Base-by-base conservation (phyloP, 2,329 filamentous ascomycete species). In the Arthrinium puccinioides region DNA sequence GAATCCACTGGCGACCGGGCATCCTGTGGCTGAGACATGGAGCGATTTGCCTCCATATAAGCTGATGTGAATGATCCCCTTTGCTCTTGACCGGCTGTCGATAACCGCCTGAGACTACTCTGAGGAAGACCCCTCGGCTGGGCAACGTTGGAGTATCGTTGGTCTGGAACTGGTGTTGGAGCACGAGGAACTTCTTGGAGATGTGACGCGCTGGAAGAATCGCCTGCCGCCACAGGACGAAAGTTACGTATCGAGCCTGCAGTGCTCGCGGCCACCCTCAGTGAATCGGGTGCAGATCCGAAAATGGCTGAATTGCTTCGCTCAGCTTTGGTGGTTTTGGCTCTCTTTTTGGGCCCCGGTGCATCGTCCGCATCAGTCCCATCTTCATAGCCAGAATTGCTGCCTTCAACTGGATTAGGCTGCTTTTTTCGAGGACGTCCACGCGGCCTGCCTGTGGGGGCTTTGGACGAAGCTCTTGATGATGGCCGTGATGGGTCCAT, bases 251-350 rank as follows among this genome's bases (percentile, higher is more conserved):
- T 72, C 5, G 89, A 95, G 28, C 87, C 87, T 30, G 89, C 84
- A 13, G 86, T 94, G 56, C 87, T 94, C 32, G 90, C 90, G 42
- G 86, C 82, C n/a, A 95, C 87, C 33, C 89, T 77, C 19, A 97
- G 68, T 4, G 87, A 94, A 33, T 92, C 87, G 9, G 80, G 76
- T 21, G 79, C 80, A 26, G 76, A 72, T 36, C 82, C 84, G 50
- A 96, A 84, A 16, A 76, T 78, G 44, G 72, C 76, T 47, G 77
- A 82, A 35, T 81, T 79, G n/a, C 79, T 79, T 63, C 80, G 82
- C 44, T 84, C 78, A 10, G 82, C 76, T 53, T 82, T 76, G 15
- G 79, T 87, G 18, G 83, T 76, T 53, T 87, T 92, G 23, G 82
- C 88, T 51, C 89, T 76, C 62, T 95, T 96, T 51, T 79, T 84